Conservation (phyloP, 352 stramenopile genomes). For the Pythium scleroteichum region DNA sequence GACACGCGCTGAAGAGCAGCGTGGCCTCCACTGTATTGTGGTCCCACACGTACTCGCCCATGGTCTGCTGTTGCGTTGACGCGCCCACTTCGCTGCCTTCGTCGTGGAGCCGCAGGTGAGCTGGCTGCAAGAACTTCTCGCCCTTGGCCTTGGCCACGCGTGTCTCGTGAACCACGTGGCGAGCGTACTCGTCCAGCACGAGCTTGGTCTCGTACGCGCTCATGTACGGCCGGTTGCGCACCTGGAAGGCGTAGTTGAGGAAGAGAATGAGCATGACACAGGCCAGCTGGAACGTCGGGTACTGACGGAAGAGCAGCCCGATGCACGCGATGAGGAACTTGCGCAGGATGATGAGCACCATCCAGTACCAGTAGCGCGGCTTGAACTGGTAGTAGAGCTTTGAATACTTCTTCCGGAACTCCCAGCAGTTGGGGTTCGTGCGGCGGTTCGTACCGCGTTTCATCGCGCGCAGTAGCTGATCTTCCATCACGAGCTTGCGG, state of each 20-base stretch:
- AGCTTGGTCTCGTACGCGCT: slow-evolving; percentile 57
- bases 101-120: slow-evolving; percentile 53
- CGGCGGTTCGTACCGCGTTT: slow-evolving; percentile 49
- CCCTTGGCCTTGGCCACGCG: slow-evolving; percentile 52
- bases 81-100: slow-evolving; percentile 30
- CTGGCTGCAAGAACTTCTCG: slow-evolving; percentile 52
- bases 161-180: slow-evolving; percentile 49
- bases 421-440: slow-evolving; percentile 72
- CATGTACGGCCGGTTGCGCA: slow-evolving; percentile 78
- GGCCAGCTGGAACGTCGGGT: slow-evolving; percentile 73
- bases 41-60: slow-evolving; percentile 69
- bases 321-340: slow-evolving; percentile 73
- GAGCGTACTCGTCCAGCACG: slow-evolving; percentile 60
- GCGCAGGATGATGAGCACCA: slow-evolving; percentile 76
- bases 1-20: slow-evolving; percentile 68
- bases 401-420: slow-evolving; percentile 74
- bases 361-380: slow-evolving; percentile 79
- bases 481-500: slow-evolving; percentile 59
- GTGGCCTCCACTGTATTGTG: slow-evolving; percentile 81
- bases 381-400: slow-evolving; percentile 90
- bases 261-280: slow-evolving; percentile 79
- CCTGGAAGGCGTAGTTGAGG: slow-evolving; percentile 72
- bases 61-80: slow-evolving; percentile 36
- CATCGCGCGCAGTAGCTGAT: slow-evolving; percentile 64
- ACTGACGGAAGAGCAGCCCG: slow-evolving; percentile 70